phyloP scores from a whole-genome alignment of 176 grass and related monocot species.

The Rhynchospora breviuscula region DNA sequence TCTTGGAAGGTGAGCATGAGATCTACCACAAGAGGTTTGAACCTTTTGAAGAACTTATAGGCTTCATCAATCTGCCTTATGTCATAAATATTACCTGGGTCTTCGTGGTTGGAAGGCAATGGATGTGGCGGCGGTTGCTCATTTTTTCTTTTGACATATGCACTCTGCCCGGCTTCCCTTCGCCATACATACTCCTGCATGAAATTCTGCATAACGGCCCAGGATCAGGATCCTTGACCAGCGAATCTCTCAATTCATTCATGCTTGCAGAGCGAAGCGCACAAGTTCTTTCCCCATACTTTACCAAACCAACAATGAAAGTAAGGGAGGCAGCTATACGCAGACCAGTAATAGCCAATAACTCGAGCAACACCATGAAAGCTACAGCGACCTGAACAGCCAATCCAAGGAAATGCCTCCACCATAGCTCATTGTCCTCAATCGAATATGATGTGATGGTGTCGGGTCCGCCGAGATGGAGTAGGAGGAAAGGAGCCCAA shows the following conservation, averaged over 20 bases:
- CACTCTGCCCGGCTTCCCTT: not conserved
- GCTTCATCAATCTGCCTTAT: not conserved
- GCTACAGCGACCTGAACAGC: conserved; percentile 14
- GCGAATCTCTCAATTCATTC: conserved; percentile 9
- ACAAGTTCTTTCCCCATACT: conserved; percentile 35
- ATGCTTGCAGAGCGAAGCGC: conserved; percentile 27
- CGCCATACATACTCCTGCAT: conserved; percentile 7
- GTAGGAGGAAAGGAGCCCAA: conserved; percentile 46
- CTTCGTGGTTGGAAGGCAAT: not conserved
- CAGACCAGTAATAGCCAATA: conserved; percentile 4
- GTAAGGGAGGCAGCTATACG: conserved; percentile 16
- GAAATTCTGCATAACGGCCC: not conserved
- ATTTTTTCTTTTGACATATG: conserved; percentile 1
- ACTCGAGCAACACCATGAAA: conserved; percentile 21
- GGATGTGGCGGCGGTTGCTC: not conserved
- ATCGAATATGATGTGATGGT: conserved; percentile 36
- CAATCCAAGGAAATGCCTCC: conserved; percentile 29
- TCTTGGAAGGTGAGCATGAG: conserved; percentile 7
- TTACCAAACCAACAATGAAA: conserved; percentile 18
- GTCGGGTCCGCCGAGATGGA: conserved; percentile 46
- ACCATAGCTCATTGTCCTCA: conserved; percentile 36
- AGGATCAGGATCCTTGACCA: not conserved
- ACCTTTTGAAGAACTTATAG: not conserved
- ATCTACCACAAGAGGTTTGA: conserved; percentile 9
- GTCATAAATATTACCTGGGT: not conserved